Evolutionary conservation across 1,139 yeast genomes (phyloP).

Genomic region (Lodderomyces beijingensis): DNA sequence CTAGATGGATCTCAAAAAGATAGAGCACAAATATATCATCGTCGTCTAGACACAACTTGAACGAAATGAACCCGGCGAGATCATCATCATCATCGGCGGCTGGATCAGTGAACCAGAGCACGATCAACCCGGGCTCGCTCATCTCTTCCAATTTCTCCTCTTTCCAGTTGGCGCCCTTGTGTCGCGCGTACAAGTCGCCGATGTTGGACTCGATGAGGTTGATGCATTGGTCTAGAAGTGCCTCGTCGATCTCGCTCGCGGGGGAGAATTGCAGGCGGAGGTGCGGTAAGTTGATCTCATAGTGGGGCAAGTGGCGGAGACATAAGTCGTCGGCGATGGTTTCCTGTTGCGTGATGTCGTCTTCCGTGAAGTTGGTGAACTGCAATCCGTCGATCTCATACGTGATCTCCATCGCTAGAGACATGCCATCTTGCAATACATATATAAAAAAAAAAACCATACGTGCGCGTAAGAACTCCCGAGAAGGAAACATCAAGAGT

Average conservation of each 20-base stretch:
- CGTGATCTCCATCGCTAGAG: slow-evolving; percentile 8
- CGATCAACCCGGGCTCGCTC: slow-evolving; percentile 41
- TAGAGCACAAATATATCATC: slow-evolving; percentile 36
- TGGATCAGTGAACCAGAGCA: slow-evolving; percentile 25
- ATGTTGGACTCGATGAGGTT: slow-evolving; percentile 28
- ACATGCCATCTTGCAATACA: too few species aligned
- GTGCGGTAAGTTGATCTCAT: slow-evolving; percentile 4
- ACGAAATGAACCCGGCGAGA: slow-evolving; percentile 42
- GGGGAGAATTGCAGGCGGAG: slow-evolving; percentile 3
- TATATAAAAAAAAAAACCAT: too few species aligned
- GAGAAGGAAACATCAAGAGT: too few species aligned
- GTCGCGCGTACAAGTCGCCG: slow-evolving; percentile 23
- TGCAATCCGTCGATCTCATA: slow-evolving; percentile 10
- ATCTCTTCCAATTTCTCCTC: slow-evolving; percentile 42
- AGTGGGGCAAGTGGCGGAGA: too few species aligned
- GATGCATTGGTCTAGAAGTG: slow-evolving; percentile 16
- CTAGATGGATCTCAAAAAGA: slow-evolving; percentile 52
- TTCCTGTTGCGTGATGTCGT: slow-evolving; percentile 12
- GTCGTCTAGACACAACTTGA: slow-evolving; percentile 32
- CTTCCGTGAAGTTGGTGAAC: slow-evolving; percentile 14
- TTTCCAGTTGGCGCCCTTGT: slow-evolving; percentile 43
- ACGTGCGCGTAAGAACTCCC: too few species aligned
- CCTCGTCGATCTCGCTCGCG: slow-evolving; percentile 6
- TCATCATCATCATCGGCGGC: neutral
- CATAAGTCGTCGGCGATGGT: slow-evolving; percentile 11